Evolutionary conservation across 352 stramenopile genomes (phyloP).

Genomic region (Blastocystis sp.): DNA sequence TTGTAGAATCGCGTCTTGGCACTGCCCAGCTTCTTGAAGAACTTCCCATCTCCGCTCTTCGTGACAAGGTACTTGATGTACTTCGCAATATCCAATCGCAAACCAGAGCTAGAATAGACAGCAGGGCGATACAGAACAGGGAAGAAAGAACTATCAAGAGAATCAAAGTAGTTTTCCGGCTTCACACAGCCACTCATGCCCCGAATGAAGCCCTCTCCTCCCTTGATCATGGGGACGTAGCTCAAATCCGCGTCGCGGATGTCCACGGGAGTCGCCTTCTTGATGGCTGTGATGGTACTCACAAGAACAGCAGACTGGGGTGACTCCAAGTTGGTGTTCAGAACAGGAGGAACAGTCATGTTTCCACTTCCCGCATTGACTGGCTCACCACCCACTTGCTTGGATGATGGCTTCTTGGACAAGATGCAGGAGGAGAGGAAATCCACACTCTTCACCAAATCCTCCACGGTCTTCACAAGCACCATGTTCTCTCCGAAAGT

Average conservation of each 20-base stretch:
- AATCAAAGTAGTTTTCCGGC: no score
- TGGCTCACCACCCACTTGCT: neutral
- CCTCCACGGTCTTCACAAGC: neutral
- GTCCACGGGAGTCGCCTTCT: neutral
- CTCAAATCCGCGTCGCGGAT: neutral
- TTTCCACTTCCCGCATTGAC: neutral
- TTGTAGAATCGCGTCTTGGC: conserved; percentile 14
- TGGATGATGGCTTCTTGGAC: neutral
- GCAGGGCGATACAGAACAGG: neutral
- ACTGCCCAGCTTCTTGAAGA: conserved; percentile 27
- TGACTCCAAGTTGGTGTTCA: neutral
- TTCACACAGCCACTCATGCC: no score
- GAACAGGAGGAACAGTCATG: neutral
- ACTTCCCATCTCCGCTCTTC: conserved; percentile 44
- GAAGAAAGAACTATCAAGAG: no score
- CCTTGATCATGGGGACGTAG: neutral
- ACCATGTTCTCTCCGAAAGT: neutral
- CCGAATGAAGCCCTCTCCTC: no score
- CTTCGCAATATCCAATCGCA: conserved; percentile 22
- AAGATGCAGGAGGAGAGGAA: neutral
- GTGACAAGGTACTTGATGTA: conserved; percentile 53
- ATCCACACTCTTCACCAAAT: neutral
- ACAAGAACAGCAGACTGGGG: neutral
- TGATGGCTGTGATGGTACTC: neutral
- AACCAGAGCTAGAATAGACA: neutral